Evolutionary conservation across 2,329 filamentous ascomycete species (phyloP), one percentile per base, ranked within the genome.

Genomic region (Endothia cerciana): DNA sequence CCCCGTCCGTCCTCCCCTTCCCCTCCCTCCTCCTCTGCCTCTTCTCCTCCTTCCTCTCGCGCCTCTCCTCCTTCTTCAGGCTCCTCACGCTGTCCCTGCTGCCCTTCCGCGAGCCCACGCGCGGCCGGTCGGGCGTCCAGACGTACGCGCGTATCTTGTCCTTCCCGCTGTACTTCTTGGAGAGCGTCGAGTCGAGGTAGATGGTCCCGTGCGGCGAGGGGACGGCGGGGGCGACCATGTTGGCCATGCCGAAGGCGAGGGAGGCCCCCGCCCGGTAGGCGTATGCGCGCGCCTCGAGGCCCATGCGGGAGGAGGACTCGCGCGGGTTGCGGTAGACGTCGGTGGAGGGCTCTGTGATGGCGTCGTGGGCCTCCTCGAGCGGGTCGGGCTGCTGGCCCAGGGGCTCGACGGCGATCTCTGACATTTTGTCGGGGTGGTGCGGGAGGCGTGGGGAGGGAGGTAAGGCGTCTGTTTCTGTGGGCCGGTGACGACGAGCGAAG

Each of bases 131-230:
- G 22, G 79, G 76, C 28, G 75, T 75, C 79, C 79, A 79, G 51
- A 86, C 80, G 73, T 85, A 83, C 33, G 83, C 78, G 69, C 78
- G 78, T 72, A 82, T 79, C 71, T 78, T 80, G 36, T 74, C 73
- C 38, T 72, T 73, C 38, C 77, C 79, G 59, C 73, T 74, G 62
- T 69, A 74, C 45, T 72, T 69, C 10, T 30, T 63, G 4, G 79
- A 77, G 8, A 82, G 70, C 11, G 79, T 81, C 13, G 80, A 78
- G 70, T 82, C 79, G 4, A 82, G 73, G 71, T 75, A 81, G 25
- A 82, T 72, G 22, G 77, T 77, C 61, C 74, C 72, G 38, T 77
- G 76, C 13, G 77, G 77, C 45, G 74, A 72, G 2, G 78, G 79
- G 2, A 79, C 77, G 13, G 76, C 74, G 30, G 79, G 79, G 33